Evolutionary conservation across 768 basidiomycete genomes (phyloP).

Genomic region (Clavulina sp.): DNA sequence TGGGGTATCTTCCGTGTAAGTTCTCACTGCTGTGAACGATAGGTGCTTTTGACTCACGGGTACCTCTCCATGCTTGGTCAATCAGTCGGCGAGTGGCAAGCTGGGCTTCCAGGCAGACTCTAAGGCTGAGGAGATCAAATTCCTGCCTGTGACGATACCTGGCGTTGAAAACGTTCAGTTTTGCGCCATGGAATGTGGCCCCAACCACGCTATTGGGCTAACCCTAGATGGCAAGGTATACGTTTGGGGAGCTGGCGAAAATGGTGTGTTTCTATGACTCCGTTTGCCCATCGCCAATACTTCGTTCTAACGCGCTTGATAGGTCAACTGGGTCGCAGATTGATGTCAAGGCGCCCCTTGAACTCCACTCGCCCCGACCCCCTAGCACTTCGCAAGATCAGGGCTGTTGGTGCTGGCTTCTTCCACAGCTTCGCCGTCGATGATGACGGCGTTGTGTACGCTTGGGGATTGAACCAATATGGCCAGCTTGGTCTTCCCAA

Average conservation of each 20-base stretch:
- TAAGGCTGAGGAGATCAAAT: conserved; percentile 46
- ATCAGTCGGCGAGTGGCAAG: conserved; percentile 35
- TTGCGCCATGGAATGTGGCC: conserved; percentile 58
- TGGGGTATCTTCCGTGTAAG: conserved; percentile 83
- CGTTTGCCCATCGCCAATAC: too few relatives aligned
- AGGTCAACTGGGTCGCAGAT: conserved; percentile 70
- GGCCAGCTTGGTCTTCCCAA: conserved; percentile 36
- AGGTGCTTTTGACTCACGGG: background rate
- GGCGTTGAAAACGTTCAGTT: conserved; percentile 28
- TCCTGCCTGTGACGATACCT: conserved; percentile 29
- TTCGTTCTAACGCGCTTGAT: background rate
- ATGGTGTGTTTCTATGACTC: too few relatives aligned
- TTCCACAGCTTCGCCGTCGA: conserved; percentile 87
- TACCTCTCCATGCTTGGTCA: background rate
- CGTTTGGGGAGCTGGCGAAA: conserved; percentile 81
- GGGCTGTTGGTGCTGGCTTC: conserved; percentile 59
- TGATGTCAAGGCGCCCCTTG: conserved; percentile 73
- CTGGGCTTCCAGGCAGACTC: conserved; percentile 51
- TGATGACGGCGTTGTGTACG: conserved; percentile 68
- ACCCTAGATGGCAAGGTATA: conserved; percentile 78
- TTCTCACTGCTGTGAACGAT: background rate
- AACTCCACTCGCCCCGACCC: conserved; percentile 81
- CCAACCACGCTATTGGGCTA: conserved; percentile 78
- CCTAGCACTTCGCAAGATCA: conserved; percentile 58
- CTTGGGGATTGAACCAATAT: conserved; percentile 86